Evolutionary conservation across 1,139 yeast species (phyloP).

Genomic region (Blastobotrys ciferrii): DNA sequence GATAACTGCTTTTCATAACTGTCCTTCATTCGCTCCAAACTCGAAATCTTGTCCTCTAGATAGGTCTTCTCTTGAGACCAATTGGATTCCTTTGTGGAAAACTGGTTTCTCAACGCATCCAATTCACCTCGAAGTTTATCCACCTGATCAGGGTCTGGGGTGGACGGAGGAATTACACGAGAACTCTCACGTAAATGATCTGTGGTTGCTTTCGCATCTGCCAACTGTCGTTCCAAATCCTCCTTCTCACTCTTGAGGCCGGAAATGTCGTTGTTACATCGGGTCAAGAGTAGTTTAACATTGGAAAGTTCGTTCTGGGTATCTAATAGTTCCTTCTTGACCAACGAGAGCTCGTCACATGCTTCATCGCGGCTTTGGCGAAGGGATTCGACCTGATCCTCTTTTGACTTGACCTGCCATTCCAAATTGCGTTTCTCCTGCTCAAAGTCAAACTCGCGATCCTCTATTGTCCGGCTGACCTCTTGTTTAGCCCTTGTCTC

Average conservation of each 20-base stretch:
- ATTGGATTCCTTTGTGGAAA: constrained; percentile 15
- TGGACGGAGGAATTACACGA: not conserved
- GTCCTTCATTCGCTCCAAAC: constrained; percentile 22
- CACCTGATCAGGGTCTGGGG: constrained; percentile 16
- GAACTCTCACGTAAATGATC: constrained; percentile 2
- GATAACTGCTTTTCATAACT: constrained; percentile 25
- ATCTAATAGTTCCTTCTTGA: constrained; percentile 13
- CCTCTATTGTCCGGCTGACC: constrained; percentile 11
- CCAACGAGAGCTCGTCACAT: not conserved
- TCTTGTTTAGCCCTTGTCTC: not conserved
- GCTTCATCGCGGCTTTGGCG: constrained; percentile 9
- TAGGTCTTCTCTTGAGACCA: constrained; percentile 21
- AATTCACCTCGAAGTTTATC: constrained; percentile 20
- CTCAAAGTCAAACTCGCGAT: constrained; percentile 16
- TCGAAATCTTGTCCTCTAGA: constrained; percentile 22
- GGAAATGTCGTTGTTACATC: constrained; percentile 24
- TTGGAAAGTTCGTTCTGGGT: constrained; percentile 21
- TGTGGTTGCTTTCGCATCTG: constrained; percentile 15
- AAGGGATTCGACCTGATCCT: constrained; percentile 6
- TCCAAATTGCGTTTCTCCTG: constrained; percentile 14
- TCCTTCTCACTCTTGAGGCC: constrained; percentile 25
- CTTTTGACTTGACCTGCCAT: constrained; percentile 7
- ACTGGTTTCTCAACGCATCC: constrained; percentile 18
- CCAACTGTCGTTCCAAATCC: constrained; percentile 21
- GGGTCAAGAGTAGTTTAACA: constrained; percentile 21